Evolutionary conservation across 2,329 filamentous ascomycete species (phyloP), one percentile per base, ranked within the genome.

Genomic region (Sclerotinia nivalis): DNA sequence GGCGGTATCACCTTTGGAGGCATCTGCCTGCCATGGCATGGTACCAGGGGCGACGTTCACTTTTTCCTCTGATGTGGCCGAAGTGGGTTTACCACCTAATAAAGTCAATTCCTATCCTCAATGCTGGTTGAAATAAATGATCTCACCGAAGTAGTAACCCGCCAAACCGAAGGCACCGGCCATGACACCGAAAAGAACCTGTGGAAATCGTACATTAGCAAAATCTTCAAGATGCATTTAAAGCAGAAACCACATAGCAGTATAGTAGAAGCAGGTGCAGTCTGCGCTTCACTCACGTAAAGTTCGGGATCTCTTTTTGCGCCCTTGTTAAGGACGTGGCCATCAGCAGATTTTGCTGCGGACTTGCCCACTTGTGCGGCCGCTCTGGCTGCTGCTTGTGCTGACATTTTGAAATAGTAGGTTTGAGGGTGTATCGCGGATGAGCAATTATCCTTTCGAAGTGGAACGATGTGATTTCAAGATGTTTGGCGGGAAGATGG

Each of bases 121-220:
- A 18, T 20, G 22, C 55, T 59, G 45, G 66, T 31, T 52, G 18
- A 56, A 25, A 69, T 55, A 68, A 70, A 66, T 65, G 25, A 22
- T 49, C 67, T 50, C 86, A 92, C 91, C 91, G 78, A 96, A 92
- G 84, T 94, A 93, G 89, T 90, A 97, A 80, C 95, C 95, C 75
- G 93, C 95, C 77, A 96, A 89, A 79, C 90, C 89, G 79, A 97
- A 91, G 77, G 93, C 91, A 80, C 90, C 90, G 77, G 91, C 89
- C 93, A 98, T 97, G 81, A 98, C 90, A 79, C 89, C 92, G 74
- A 94, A 88, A 75, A 99, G 91, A 79, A 98, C 89, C 96, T 98
- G 62, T 28, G 40, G 6, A 45, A 56, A 45, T 43, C 6, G 20
- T n/a, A 13, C 7, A 45, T 66, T 34, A 65, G 55, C 15, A 47